Evolutionary conservation across 2,329 filamentous ascomycete species (phyloP).

Genomic region (Hypoxylon sp.): DNA sequence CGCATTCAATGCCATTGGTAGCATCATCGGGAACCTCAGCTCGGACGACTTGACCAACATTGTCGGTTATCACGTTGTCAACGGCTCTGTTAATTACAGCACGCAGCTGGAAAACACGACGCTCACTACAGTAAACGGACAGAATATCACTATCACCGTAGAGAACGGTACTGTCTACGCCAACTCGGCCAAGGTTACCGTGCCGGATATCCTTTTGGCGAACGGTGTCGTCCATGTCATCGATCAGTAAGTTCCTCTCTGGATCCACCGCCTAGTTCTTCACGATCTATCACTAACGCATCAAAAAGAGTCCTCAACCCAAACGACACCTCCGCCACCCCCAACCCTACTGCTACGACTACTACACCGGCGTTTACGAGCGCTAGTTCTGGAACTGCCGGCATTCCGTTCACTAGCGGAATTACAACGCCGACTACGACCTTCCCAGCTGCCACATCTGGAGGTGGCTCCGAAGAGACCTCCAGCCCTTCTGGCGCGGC

Average conservation of each 20-base stretch:
- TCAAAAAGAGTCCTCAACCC: constrained; percentile 69
- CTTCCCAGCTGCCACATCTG: constrained; percentile 54
- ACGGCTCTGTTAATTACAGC: constrained; percentile 68
- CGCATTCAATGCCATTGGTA: constrained; percentile 71
- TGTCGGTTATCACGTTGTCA: constrained; percentile 75
- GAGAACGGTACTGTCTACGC: constrained; percentile 61
- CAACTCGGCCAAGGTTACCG: constrained; percentile 65
- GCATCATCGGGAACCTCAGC: constrained; percentile 63
- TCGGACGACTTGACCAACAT: constrained; percentile 65
- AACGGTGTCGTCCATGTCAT: constrained; percentile 73
- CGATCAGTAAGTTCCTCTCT: constrained; percentile 63
- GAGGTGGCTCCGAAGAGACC: constrained; percentile 51
- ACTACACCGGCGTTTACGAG: constrained; percentile 68
- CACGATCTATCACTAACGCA: not conserved
- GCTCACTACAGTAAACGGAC: constrained; percentile 61
- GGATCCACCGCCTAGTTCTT: not conserved
- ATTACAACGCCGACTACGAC: constrained; percentile 62
- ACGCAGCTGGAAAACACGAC: constrained; percentile 53
- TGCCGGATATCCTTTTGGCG: constrained; percentile 64
- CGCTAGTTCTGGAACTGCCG: constrained; percentile 63
- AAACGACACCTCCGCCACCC: constrained; percentile 61
- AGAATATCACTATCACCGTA: constrained; percentile 62
- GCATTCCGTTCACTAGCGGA: constrained; percentile 69
- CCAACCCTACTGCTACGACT: constrained; percentile 59
- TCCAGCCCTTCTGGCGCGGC: constrained; percentile 56